Evolutionary conservation across 495 filamentous ascomycete genomes (phyloP), one percentile per base, ranked within the genome.

Genomic region (Hypoxylon trugodes): DNA sequence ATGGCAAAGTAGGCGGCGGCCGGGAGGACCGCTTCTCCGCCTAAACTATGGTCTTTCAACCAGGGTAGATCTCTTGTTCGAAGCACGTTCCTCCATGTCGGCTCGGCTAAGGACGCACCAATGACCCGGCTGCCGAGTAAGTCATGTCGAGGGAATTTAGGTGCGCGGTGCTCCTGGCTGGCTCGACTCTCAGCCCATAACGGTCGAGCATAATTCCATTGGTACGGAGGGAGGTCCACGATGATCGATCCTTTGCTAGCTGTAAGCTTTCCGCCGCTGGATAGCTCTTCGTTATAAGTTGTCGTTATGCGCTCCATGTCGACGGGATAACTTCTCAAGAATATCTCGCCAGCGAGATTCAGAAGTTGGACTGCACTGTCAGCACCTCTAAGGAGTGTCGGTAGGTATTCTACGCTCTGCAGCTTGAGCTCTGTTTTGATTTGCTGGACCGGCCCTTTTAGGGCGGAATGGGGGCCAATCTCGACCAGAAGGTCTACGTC

Each of bases 1-100:
- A 80, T 73, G 1, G 75, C 70, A 10, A 79, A 50, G 41, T 81
- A 81, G 0, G 74, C 76, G 5, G 81, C 78, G n/a, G 74, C 82
- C 4, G 84, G 83, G 37, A 84, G 81, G 2, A 87, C 68, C 26
- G 70, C 72, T 8, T 55, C 70, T 0, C 76, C 75, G 54, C 73
- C 35, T 51, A 72, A 53, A 8, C 58, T 65, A 61, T 84, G 81
- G 32, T 83, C 81, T 3, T 52, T 47, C 5, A 84, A 32, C 82
- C 82, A 84, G 0, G 73, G 75, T 0, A 72, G 68, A 37, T 81
- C 61, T 0, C 61, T 45, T 0, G 74, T 13, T 12, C 73, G 49
- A 0, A 84, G 37, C 6, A 78, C 19, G 37, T 81, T 75, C 2
- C 76, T 70, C 81, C 82, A 86, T 3, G 41, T 40, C 1, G 78